Percentiles rank a stretch among this genome's conserved stretches.
Conservation (phyloP, 1,139 yeast genomes). For the Debaryomycetaceae sp. region DNA sequence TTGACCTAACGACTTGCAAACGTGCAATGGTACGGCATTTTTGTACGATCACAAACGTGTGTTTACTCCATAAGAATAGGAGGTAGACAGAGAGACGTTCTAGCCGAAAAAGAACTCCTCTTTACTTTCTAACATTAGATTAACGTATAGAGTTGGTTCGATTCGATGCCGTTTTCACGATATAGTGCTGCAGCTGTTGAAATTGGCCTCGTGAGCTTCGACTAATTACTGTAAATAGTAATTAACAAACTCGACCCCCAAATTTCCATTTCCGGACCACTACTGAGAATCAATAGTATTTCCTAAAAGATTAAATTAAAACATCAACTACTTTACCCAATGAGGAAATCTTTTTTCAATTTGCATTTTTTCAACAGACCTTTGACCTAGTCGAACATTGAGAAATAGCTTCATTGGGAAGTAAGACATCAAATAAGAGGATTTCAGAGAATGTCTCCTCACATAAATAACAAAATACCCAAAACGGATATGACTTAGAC, state of each 20-base stretch:
- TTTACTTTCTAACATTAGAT: background rate
- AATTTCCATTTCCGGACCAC: background rate
- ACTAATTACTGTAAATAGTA: background rate
- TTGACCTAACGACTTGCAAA: too few species aligned
- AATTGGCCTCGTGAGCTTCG: background rate
- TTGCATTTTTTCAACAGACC: background rate
- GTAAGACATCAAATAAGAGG: background rate
- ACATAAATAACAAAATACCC: background rate
- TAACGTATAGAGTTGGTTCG: background rate
- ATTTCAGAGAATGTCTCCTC: background rate
- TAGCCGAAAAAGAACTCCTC: background rate
- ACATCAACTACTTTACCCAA: conserved; percentile 1
- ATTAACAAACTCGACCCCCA: background rate
- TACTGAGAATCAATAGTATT: background rate
- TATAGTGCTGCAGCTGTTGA: too few species aligned
- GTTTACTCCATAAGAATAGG: too few species aligned
- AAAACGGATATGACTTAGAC: background rate
- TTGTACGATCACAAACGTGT: too few species aligned
- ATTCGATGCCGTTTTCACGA: too few species aligned
- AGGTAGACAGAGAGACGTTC: background rate
- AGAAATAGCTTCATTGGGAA: conserved; percentile 8
- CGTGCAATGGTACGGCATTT: too few species aligned
- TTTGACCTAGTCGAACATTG: background rate
- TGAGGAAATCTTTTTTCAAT: conserved; percentile 4
- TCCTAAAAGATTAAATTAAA: background rate